Conservation (phyloP, 2,329 filamentous ascomycete genomes). For the Pseudonectria foliicola region DNA sequence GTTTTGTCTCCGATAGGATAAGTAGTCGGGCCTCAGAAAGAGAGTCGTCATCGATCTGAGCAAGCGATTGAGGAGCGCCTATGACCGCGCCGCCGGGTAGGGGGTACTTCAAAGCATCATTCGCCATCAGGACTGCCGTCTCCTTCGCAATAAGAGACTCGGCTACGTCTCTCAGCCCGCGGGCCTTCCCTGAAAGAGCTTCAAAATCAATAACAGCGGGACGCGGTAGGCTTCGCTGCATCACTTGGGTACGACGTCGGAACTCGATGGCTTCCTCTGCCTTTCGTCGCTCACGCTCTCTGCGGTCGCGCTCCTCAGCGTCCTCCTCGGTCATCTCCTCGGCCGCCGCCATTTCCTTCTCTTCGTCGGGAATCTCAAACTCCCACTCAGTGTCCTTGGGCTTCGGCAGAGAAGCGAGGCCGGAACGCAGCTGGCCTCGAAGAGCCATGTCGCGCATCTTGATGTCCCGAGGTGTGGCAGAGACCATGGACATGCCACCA, state of each 20-base stretch:
- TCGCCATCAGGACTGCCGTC: slow-evolving; percentile 69
- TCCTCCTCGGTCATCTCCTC: slow-evolving; percentile 48
- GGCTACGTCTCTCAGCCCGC: slow-evolving; percentile 54
- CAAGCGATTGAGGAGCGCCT: slow-evolving; percentile 52
- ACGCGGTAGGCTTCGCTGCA: slow-evolving; percentile 76
- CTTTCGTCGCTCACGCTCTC: slow-evolving; percentile 66
- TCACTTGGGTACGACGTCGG: slow-evolving; percentile 79
- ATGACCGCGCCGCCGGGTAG: slow-evolving; percentile 60
- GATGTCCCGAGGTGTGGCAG: slow-evolving; percentile 70
- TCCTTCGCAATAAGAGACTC: slow-evolving; percentile 67
- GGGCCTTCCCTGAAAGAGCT: slow-evolving; percentile 57
- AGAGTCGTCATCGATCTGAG: slow-evolving; percentile 61
- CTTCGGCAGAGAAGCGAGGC: slow-evolving; percentile 78
- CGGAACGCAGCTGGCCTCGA: slow-evolving; percentile 60
- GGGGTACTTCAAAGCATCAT: slow-evolving; percentile 71
- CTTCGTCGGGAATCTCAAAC: slow-evolving; percentile 81
- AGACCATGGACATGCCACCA: slow-evolving; percentile 59
- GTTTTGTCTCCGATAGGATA: slow-evolving; percentile 63
- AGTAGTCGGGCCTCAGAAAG: slow-evolving; percentile 70
- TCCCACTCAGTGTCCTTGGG: slow-evolving; percentile 95
- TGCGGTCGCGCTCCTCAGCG: slow-evolving; percentile 67
- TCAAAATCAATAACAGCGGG: slow-evolving; percentile 67
- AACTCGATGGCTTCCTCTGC: slow-evolving; percentile 72
- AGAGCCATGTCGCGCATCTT: slow-evolving; percentile 62
- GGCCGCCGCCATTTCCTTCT: slow-evolving; percentile 47